Evolutionary conservation across 768 basidiomycete species (phyloP).

Genomic region (Pleurotus salmoneostramineus): DNA sequence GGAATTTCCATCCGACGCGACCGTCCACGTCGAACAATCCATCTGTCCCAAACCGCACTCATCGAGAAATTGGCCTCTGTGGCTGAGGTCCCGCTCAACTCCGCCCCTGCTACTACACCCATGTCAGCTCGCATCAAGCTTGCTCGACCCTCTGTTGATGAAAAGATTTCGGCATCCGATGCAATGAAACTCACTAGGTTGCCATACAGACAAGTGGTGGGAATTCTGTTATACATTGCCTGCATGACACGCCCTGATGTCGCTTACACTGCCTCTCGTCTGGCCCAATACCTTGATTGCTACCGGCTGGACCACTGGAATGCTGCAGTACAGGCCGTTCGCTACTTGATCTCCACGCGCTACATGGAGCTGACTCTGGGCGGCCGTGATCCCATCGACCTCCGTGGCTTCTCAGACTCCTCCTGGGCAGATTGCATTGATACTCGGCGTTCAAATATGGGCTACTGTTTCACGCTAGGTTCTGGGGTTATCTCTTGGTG

Average conservation of each 20-base stretch:
- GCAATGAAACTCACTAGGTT: background rate
- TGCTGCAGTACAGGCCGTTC: background rate
- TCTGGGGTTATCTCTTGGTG: slow-evolving; percentile 31
- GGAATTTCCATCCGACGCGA: slow-evolving; percentile 32
- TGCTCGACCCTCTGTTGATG: background rate
- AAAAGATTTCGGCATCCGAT: background rate
- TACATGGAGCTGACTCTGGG: slow-evolving; percentile 7
- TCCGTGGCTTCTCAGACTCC: slow-evolving; percentile 13
- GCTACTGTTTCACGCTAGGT: slow-evolving; percentile 27
- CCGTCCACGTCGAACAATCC: slow-evolving; percentile 8
- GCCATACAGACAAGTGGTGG: slow-evolving; percentile 11
- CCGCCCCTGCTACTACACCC: background rate
- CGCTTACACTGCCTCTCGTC: slow-evolving; percentile 16
- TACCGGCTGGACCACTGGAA: slow-evolving; percentile 9
- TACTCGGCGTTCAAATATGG: slow-evolving; percentile 17
- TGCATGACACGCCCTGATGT: slow-evolving; percentile 23
- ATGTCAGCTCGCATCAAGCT: background rate
- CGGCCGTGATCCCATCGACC: background rate
- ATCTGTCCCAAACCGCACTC: too few species aligned
- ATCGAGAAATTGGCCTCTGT: slow-evolving; percentile 19
- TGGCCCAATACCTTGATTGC: slow-evolving; percentile 24
- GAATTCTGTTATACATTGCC: too few species aligned
- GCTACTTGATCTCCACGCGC: background rate
- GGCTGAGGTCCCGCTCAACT: slow-evolving; percentile 3
- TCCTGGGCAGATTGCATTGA: too few species aligned